Conservation (phyloP, 805 yeast species). For the Schizosaccharomyces cryophilus region DNA sequence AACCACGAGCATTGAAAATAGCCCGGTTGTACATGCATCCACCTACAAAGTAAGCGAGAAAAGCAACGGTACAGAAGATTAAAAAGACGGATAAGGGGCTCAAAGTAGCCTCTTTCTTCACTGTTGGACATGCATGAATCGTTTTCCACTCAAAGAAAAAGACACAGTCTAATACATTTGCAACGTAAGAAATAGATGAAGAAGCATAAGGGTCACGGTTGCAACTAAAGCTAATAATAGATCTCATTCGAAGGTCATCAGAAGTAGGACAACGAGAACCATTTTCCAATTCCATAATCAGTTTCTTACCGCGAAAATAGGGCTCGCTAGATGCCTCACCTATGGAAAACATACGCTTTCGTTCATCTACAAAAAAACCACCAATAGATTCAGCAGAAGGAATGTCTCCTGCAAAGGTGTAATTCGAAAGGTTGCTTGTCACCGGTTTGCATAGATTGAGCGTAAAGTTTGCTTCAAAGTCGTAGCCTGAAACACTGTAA, state of each 20-base stretch:
- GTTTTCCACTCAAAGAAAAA: conserved; percentile 69
- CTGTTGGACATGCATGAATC: conserved; percentile 63
- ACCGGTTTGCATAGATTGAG: conserved; percentile 40
- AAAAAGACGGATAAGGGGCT: conserved; percentile 31
- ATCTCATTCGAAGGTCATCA: conserved; percentile 28
- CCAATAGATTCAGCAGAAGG: conserved; percentile 18
- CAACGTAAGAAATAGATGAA: conserved; percentile 41
- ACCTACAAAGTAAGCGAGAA: conserved; percentile 2
- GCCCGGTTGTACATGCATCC: background rate
- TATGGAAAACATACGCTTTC: conserved; percentile 25
- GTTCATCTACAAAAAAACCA: conserved; percentile 19
- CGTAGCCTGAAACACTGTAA: conserved; percentile 37
- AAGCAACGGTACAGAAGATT: conserved; percentile 20
- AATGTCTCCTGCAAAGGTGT: conserved; percentile 3
- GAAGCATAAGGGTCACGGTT: background rate
- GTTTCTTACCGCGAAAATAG: conserved; percentile 41
- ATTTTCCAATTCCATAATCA: conserved; percentile 41
- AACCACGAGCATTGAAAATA: background rate
- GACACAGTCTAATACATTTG: conserved; percentile 50
- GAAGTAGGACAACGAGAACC: conserved; percentile 27
- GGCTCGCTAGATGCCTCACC: conserved; percentile 33
- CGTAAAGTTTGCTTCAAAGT: conserved; percentile 47
- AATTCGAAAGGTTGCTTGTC: conserved; percentile 18
- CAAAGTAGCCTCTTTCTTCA: conserved; percentile 15
- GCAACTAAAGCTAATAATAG: conserved; percentile 2